A percentile compares a stretch with the other conserved stretches of the same genome.
phyloP scores from a whole-genome alignment of 2,329 filamentous ascomycete species.

The Colletotrichum echinochloae region DNA sequence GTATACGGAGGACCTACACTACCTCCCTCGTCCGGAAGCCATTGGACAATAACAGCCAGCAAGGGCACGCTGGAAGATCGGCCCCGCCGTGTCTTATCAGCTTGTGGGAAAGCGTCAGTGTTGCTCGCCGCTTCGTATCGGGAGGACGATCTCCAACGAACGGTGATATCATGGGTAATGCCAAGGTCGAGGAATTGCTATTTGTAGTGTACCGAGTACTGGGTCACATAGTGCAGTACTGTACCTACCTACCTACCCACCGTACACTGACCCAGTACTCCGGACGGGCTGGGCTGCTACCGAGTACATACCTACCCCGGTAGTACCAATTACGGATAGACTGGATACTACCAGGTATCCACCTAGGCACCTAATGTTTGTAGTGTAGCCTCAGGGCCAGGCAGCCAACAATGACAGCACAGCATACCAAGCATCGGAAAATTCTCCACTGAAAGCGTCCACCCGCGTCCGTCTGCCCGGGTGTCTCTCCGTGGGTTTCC shows the following conservation, averaged over 20 bases:
- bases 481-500: constrained; percentile 8
- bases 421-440: too few species aligned
- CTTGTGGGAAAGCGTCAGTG: not conserved
- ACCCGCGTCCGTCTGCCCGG: not conserved
- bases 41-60: not conserved
- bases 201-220: too few species aligned
- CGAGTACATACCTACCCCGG: too few species aligned
- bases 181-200: not conserved
- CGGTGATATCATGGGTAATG: constrained; percentile 20
- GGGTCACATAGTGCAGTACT: too few species aligned
- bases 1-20: too few species aligned
- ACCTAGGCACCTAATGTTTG: too few species aligned
- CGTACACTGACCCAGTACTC: not conserved
- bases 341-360: too few species aligned
- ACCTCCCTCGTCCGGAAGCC: not conserved
- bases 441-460: not conserved
- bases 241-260: too few species aligned
- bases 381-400: not conserved
- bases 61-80: too few species aligned
- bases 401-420: not conserved
- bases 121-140: constrained; percentile 10
- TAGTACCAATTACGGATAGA: too few species aligned
- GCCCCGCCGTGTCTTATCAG: too few species aligned
- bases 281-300: not conserved
- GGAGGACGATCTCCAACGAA: constrained; percentile 15